Base-by-base conservation (phyloP, 2,329 filamentous ascomycete genomes). In the Hirsutella thompsonii region DNA sequence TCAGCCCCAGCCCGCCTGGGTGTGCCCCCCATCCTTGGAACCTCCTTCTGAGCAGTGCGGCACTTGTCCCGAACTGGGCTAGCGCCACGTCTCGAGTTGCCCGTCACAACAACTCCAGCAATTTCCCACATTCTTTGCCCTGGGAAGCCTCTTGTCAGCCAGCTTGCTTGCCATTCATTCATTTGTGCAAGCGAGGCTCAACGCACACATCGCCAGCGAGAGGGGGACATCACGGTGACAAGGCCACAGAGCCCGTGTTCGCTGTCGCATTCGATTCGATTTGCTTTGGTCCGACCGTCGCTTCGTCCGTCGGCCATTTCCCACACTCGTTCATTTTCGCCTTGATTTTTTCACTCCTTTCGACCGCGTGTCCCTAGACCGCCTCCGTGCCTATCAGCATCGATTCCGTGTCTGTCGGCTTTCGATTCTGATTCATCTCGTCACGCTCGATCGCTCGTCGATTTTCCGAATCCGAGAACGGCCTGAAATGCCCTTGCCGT, bases 101-200 rank as follows among this genome's bases (percentile, higher is more conserved):
- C 47, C 49, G 50, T 55, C 49, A 50, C 52, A 51, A 49, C 55
- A 58, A 52, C 49, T 39, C 52, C 48, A 52, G 56, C 55, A 61
- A 61, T 61, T 61, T 61, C 59, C 55, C 57, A 42, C 57, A 55
- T 55, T 55, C 50, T 49, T 52, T 44, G 45, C 42, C n/a, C 38
- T 20, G 16, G 29, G 20, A 5, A 20, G 14, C 28, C 20, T 21
- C 32, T 26, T 20, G 20, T 37, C 47, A 26, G 23, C 23, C 23
- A 26, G 23, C 23, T 26, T 11, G 23, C 23, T 44, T 46, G 37
- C 38, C 42, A 44, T 43, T 38, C 44, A 38, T 42, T 45, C 36
- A 43, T 44, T 37, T 34, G 32, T 16, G 14, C 32, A 4, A 18
- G 32, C 32, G 14, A 34, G 32, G 32, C 32, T 41, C 39, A 37